A percentile compares a stretch with the other conserved stretches of the same genome.
Conservation (phyloP, 257 asterid genomes). For the Leptodermis oblonga region DNA sequence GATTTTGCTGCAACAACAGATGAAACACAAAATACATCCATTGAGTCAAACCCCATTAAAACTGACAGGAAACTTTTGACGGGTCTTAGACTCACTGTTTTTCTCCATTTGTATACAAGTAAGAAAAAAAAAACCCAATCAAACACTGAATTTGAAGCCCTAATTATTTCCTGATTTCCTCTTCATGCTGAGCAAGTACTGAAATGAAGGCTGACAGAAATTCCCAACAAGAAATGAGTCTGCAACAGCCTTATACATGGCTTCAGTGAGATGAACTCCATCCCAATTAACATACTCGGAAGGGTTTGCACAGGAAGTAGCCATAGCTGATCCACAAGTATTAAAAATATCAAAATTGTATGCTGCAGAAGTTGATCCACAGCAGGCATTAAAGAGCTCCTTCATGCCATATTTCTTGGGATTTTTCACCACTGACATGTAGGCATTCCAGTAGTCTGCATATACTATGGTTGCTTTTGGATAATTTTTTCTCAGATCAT, state of each 20-base stretch:
- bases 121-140: background rate
- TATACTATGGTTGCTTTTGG: conserved; percentile 52
- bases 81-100: too few species aligned
- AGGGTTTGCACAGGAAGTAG: conserved; percentile 53
- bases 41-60: background rate
- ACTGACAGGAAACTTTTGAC: background rate
- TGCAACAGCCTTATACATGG: conserved; percentile 64
- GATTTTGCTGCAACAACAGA: too few species aligned
- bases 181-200: conserved; percentile 38
- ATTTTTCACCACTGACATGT: conserved; percentile 33
- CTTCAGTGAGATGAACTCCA: conserved; percentile 89
- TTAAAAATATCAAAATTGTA: conserved; percentile 49
- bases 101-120: background rate
- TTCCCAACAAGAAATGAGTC: conserved; percentile 42
- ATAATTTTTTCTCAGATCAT: conserved; percentile 30
- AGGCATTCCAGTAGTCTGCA: conserved; percentile 65
- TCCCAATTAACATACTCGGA: conserved; percentile 77
- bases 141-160: background rate
- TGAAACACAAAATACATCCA: background rate
- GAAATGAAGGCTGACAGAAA: conserved; percentile 47
- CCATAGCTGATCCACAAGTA: conserved; percentile 59
- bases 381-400: conserved; percentile 60
- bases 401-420: conserved; percentile 41
- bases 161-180: conserved; percentile 15
- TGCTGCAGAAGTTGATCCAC: conserved; percentile 52